Conservation (phyloP, 306 rosid species). For the Dalbergia oliveri region DNA sequence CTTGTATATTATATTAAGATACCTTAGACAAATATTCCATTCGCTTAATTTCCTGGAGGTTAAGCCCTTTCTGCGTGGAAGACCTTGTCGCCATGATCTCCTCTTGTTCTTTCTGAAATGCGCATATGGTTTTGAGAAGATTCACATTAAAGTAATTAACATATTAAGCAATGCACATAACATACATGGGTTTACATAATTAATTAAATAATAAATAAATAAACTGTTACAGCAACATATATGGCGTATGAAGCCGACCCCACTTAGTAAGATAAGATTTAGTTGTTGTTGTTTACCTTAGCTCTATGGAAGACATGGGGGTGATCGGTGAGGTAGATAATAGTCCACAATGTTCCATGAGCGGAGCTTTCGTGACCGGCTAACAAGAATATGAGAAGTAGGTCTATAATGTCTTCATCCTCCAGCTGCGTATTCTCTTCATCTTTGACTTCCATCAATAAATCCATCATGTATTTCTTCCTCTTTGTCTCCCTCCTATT, state of each 20-base stretch:
- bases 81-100: constrained; percentile 58
- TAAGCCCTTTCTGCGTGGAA: constrained; percentile 56
- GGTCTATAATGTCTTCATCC: constrained; percentile 73
- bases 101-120: constrained; percentile 70
- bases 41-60: constrained; percentile 61
- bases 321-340: constrained; percentile 61
- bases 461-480: constrained; percentile 65
- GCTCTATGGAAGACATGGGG: constrained; percentile 61
- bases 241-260: too few relatives aligned
- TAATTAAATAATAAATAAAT: background rate
- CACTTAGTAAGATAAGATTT: too few relatives aligned
- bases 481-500: constrained; percentile 26
- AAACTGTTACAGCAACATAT: background rate
- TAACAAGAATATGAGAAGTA: constrained; percentile 72
- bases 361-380: constrained; percentile 94
- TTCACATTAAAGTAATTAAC: background rate
- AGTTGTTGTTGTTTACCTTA: constrained; percentile 50
- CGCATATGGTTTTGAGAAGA: background rate
- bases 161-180: background rate
- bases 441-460: constrained; percentile 70
- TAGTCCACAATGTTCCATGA: constrained; percentile 78
- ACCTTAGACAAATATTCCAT: constrained; percentile 75
- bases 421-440: constrained; percentile 65
- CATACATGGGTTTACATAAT: background rate
- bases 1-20: constrained; percentile 1